Evolutionary conservation across 2,329 filamentous ascomycete genomes (phyloP), one percentile per base, ranked within the genome.

Genomic region (Metarhizium rileyi): DNA sequence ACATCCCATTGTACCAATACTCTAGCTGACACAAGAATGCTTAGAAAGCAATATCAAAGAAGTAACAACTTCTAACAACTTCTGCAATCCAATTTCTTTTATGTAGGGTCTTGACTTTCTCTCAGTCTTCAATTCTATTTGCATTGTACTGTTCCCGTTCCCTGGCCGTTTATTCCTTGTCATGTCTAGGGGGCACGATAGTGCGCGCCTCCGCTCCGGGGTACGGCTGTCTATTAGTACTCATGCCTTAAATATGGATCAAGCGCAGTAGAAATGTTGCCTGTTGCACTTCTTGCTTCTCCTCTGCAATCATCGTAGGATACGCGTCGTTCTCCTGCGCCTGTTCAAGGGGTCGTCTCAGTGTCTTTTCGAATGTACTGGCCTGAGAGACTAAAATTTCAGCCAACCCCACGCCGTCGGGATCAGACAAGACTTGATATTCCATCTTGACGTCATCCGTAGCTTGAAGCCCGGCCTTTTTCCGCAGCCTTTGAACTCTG

Each of bases 361-460:
- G 67, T 22, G 83, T 83, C 72, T 89, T 93, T 65, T 86, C 83
- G 61, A 95, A 87, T 30, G 78, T 71, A 42, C 73, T 66, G 22
- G 77, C 69, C 61, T 94, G 87, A 35, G 77, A 77, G 55, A 79
- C 73, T 61, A 94, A 89, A 3, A 83, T 83, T 49, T 77, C 74
- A 50, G 77, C 80, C 23, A 95, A 67, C 5, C 87, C 88, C 52
- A 90, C 76, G 42, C 80, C 77, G 2, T 93, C 86, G 0, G 87
- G 86, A 62, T 95, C 90, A 7, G 80, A 77, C 45, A 94, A 70
- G 5, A 97, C 81, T 51, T 76, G 77, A 70, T 95, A 97, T 66
- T 94, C 87, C 87, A 98, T 95, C 70, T 86, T 87, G 54, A 98
- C 84, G 62, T 97, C 93, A 62, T 98, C 93, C 0, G 91, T 97